Evolutionary conservation across 2,329 filamentous ascomycete species (phyloP).

Genomic region (Penicillium sp.): DNA sequence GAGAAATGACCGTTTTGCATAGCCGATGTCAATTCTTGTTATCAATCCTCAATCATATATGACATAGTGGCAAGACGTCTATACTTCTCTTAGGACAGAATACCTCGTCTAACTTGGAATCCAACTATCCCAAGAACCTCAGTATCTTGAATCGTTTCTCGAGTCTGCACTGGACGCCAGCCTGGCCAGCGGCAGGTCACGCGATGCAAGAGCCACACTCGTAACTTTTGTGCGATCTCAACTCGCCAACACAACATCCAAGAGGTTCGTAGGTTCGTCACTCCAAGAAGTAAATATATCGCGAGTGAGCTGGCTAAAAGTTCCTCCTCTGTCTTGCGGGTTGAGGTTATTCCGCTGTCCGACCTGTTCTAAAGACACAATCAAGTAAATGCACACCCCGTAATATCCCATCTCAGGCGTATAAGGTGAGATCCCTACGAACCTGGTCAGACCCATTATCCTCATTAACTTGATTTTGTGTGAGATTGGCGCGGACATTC

Average conservation of each 20-base stretch:
- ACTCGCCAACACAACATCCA: slow-evolving; percentile 13
- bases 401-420: slow-evolving; percentile 8
- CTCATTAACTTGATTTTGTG: too few relatives aligned
- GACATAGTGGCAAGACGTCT: too few relatives aligned
- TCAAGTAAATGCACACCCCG: slow-evolving; percentile 14
- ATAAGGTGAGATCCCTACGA: slow-evolving; percentile 9
- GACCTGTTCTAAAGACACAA: slow-evolving; percentile 17
- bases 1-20: too few relatives aligned
- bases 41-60: too few relatives aligned
- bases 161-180: slow-evolving; percentile 3
- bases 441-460: slow-evolving; percentile 5
- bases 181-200: slow-evolving; percentile 6
- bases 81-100: too few relatives aligned
- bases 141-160: not conserved
- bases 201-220: not conserved
- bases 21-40: too few relatives aligned
- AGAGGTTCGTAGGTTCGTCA: slow-evolving; percentile 13
- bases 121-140: too few relatives aligned
- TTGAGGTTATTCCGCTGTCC: slow-evolving; percentile 11
- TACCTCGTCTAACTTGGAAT: too few relatives aligned
- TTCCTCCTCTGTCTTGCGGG: slow-evolving; percentile 12
- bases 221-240: slow-evolving; percentile 10
- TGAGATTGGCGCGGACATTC: too few relatives aligned
- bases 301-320: slow-evolving; percentile 16
- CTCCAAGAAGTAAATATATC: slow-evolving; percentile 14